These are phyloP conservation scores for Physcia stellaris DNA, from an alignment of 495 filamentous ascomycete genomes.

Conservation along the genomic window DNA sequence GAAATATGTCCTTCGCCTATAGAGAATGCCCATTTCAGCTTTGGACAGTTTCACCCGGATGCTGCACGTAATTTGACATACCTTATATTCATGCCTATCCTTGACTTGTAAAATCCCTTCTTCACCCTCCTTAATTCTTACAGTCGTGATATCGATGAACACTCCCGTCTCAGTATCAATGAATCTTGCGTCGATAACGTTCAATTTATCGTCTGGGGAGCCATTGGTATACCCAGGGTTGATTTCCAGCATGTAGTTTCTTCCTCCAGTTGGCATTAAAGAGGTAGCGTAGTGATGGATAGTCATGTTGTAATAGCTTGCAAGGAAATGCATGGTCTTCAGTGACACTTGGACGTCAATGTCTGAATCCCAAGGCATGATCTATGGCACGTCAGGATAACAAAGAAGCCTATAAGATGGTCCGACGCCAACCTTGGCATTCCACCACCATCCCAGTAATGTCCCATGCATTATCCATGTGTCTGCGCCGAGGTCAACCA, in stretches of 20 bases:
- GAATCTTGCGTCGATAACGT: slow-evolving; percentile 49
- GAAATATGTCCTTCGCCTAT: slow-evolving; percentile 56
- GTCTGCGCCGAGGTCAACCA: slow-evolving; percentile 40
- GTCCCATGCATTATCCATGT: slow-evolving; percentile 54
- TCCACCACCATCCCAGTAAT: slow-evolving; percentile 52
- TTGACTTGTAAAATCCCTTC: slow-evolving; percentile 39
- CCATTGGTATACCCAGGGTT: slow-evolving; percentile 43
- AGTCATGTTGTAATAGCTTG: slow-evolving; percentile 49
- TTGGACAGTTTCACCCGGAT: not conserved
- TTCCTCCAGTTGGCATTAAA: slow-evolving; percentile 24
- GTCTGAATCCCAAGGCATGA: slow-evolving; percentile 52
- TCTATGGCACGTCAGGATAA: slow-evolving; percentile 16
- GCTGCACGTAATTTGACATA: too few species aligned
- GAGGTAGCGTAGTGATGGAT: slow-evolving; percentile 39
- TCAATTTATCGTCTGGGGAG: slow-evolving; percentile 29
- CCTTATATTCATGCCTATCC: slow-evolving; percentile 40
- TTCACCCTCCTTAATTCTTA: slow-evolving; percentile 30
- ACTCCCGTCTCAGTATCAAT: slow-evolving; percentile 46
- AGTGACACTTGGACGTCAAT: slow-evolving; percentile 47
- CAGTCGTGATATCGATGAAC: slow-evolving; percentile 50
- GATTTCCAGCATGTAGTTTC: slow-evolving; percentile 43
- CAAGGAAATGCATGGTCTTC: slow-evolving; percentile 40
- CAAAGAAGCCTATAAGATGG: not conserved
- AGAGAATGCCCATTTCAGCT: slow-evolving; percentile 11
- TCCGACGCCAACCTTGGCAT: slow-evolving; percentile 28